Evolutionary conservation across 192 early-diverging fungal genomes (phyloP), one percentile per base, ranked within the genome.

Genomic region (Geranomyces michiganensis): DNA sequence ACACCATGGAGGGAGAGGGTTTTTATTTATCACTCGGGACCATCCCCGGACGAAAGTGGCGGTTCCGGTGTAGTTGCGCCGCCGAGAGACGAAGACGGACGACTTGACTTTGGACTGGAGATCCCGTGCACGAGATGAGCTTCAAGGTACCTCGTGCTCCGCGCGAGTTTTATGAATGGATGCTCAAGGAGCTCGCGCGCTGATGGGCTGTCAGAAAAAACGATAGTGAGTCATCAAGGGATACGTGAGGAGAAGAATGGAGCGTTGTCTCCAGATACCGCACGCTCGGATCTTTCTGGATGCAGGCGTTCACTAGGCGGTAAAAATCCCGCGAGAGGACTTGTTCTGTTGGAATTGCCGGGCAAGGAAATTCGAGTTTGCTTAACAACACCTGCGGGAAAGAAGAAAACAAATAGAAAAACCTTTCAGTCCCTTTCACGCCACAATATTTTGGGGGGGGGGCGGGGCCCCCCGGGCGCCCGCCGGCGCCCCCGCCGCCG

Each of bases 291-390:
- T 79, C 71, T 62, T 79, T 84, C 13, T 74, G 65, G 24, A 81
- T 30, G 47, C 82, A 84, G 6, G 67, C 72, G 22, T 56, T 29
- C 29, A 84, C 72, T 47, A 84, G 62, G 22, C 71, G 56, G 60
- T 73, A 71, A 51, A 81, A 84, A 26, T 73, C 72, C 32, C 72
- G 78, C 14, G 77, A 77, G 69, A 81, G 67, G n/a, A 48, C n/a
- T 62, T 81, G 77, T n/a, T 74, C 65, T 21, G 62, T 32, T 3
- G 51, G 19, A 30, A 85, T 79, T 3, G 70, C 79, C 14, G 84
- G 84, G 55, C 81, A 85, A 30, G 74, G 73, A 53, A 82, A 85
- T 26, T 80, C 75, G 15, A 79, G 74, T 56, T 85, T 85, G 69
- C 79, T 77, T 30, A 85, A 65, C 24, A 85, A 66, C 21, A 84